Base-by-base conservation (phyloP, 2,329 filamentous ascomycete species). In the Dactylella cylindrospora region DNA sequence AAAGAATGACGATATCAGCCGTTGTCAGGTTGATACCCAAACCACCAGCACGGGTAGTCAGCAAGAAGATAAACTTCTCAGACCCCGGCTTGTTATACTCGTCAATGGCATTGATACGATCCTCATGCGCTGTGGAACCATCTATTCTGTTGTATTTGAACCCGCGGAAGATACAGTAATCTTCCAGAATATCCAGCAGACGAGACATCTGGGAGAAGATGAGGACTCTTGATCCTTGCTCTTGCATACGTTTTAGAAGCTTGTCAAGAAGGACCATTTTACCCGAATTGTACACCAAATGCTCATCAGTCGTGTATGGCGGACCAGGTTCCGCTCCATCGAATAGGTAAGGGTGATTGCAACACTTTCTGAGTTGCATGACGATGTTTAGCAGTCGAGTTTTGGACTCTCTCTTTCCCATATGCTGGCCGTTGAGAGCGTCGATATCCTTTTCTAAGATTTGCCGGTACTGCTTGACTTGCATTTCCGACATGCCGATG, bases 161-260 rank as follows among this genome's bases (percentile, higher is more conserved):
- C 25, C 89, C 85, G 55, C 90, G 82, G 78, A 98, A 95, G 36
- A 97, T 90, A 66, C 91, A 97, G 74, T 98, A 98, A 72, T 98
- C 93, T 72, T 98, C 93, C 12, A 98, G 80, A 47, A 98, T 98
- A 71, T 98, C 93, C 33, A 98, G 77, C 31, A 96, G 80, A 80
- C 93, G 88, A 70, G 90, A 96, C 93, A 98, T 98, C 71, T 98
- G 93, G 0, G 93, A 98, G 76, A 98, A 98, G 68, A 98, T 97
- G 52, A 98, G 81, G n/a, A 98, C 90, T 66, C 93, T 83, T 71
- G 90, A 97, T 33, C 90, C 93, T 71, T 95, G 86, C 39, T 80
- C 82, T 73, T 90, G 80, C 76, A 98, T 82, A 39, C 90, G 83
- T 69, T 80, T 84, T 41, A 98, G 78, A 8, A 98, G 81, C 75